Conservation (phyloP, 2,329 filamentous ascomycete genomes). For the Apiospora rasikravindrae region DNA sequence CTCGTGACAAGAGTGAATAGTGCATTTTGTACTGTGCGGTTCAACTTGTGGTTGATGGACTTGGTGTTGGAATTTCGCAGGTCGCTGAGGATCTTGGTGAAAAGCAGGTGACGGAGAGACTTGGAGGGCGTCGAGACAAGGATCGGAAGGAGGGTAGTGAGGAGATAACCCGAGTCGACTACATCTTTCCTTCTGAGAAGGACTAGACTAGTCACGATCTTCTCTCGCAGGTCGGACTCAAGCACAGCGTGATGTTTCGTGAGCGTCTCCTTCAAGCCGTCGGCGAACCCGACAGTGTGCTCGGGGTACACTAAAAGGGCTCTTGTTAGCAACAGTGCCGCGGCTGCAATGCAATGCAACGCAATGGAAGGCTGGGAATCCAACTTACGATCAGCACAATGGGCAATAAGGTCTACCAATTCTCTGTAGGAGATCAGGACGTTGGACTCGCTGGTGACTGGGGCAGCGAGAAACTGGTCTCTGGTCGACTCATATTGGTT, state of each 20-base stretch:
- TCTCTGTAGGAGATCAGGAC: conserved; percentile 86
- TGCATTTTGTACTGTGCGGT: conserved; percentile 90
- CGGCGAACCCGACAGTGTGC: conserved; percentile 76
- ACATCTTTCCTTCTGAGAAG: conserved; percentile 90
- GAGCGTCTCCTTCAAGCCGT: conserved; percentile 81
- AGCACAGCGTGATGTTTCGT: conserved; percentile 81
- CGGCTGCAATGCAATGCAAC: not conserved
- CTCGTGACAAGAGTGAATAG: conserved; percentile 90
- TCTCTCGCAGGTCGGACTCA: conserved; percentile 86
- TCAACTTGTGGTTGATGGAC: conserved; percentile 87
- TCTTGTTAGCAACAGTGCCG: not conserved
- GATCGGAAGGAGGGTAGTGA: conserved; percentile 94
- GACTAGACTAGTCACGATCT: conserved; percentile 89
- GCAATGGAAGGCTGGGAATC: not conserved
- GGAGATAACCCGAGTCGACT: conserved; percentile 80
- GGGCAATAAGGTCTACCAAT: conserved; percentile 90
- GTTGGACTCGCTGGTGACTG: conserved; percentile 75
- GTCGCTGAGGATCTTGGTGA: conserved; percentile 88
- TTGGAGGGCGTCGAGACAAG: conserved; percentile 93
- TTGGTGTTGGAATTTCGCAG: conserved; percentile 87
- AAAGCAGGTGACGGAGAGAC: conserved; percentile 78
- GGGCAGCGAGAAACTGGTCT: conserved; percentile 88
- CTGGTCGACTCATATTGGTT: conserved; percentile 89
- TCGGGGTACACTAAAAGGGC: conserved; percentile 71
- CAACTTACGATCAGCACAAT: conserved; percentile 75